These are phyloP conservation scores for Lactuca saligna DNA, from an alignment of 129 eudicot genomes.

Conservation along the genomic window DNA sequence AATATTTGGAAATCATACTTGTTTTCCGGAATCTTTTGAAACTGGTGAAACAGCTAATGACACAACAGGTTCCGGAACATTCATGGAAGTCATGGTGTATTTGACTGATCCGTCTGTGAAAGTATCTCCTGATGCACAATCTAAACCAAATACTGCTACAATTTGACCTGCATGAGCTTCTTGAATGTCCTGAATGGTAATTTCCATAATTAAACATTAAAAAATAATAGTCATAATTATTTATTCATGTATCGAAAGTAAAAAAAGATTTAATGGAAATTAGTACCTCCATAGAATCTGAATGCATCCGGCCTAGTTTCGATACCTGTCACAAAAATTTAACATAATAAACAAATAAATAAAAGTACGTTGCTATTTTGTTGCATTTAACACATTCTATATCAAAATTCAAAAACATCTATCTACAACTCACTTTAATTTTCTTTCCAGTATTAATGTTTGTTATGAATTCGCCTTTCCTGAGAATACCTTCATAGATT, in stretches of 20 bases:
- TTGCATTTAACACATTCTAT: too few relatives aligned
- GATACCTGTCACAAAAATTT: constrained; percentile 64
- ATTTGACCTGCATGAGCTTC: constrained; percentile 99
- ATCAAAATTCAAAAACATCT: too few relatives aligned
- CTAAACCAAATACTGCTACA: constrained; percentile 98
- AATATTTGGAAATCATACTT: constrained; percentile 43
- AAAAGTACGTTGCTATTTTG: too few relatives aligned
- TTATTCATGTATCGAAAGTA: background rate
- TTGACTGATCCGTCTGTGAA: constrained; percentile 92
- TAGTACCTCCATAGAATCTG: constrained; percentile 94
- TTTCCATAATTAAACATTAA: background rate
- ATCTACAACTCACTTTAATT: constrained; percentile 56
- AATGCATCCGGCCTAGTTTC: constrained; percentile 96
- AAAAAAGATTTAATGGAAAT: constrained; percentile 4
- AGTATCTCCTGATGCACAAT: constrained; percentile 99
- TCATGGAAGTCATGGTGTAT: constrained; percentile 99
- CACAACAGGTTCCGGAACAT: constrained; percentile 97
- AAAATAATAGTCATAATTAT: background rate
- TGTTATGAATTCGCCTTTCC: constrained; percentile 83
- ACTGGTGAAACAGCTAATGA: constrained; percentile 93
- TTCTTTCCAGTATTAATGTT: constrained; percentile 91
- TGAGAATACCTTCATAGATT: constrained; percentile 87
- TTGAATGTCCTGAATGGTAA: constrained; percentile 73
- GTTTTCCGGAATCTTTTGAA: constrained; percentile 94
- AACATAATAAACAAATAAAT: too few relatives aligned